Base-by-base conservation (phyloP, 352 stramenopile species). In the Aphanomyces cochlioides region DNA sequence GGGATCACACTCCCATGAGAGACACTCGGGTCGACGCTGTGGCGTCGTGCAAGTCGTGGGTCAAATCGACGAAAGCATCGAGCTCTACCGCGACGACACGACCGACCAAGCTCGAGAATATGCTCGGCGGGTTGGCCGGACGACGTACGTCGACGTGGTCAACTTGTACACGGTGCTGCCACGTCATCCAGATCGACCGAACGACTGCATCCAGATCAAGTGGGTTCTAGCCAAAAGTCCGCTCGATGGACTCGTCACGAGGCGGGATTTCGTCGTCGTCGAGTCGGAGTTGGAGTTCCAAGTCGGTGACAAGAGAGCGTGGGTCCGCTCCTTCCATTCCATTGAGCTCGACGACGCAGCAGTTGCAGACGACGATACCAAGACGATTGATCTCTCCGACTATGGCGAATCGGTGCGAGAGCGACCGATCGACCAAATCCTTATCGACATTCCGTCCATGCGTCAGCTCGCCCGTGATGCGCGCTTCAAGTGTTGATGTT, bases 121-220 rank as follows among this genome's bases (percentile, higher is more conserved):
- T 3, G 54, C 43, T 2, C 1, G 5, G 6, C 54, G 54, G 28
- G 19, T 61, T 17, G 54, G 54, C 54, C 13, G 21, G 28, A 28
- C 28, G 17, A 37, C 15, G 13, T 39, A 3, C 1, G 15, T 61
- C 37, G 54, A 61, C 28, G 13, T 37, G 0, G 28, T 39, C 5
- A 37, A 39, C n/a, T 37, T 61, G 54, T 61, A 61, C 54, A 61
- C 54, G 54, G 5, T 61, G 7, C 5, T 39, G 15, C 15, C 13
- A 39, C 54, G 15, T 13, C 13, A 39, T 39, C 15, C 21, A 7
- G 54, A 61, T 17, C 54, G 54, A n/a, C 54, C 54, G 2, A 37
- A 61, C 21, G 28, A 61, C n/a, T 43, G 15, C 54, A 39, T 61
- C 28, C 15, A 37, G 12, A 61, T 61, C 5, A 61, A 61, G 5